Evolutionary conservation across 306 rosid species (phyloP).

Genomic region (Luffa aegyptiaca): DNA sequence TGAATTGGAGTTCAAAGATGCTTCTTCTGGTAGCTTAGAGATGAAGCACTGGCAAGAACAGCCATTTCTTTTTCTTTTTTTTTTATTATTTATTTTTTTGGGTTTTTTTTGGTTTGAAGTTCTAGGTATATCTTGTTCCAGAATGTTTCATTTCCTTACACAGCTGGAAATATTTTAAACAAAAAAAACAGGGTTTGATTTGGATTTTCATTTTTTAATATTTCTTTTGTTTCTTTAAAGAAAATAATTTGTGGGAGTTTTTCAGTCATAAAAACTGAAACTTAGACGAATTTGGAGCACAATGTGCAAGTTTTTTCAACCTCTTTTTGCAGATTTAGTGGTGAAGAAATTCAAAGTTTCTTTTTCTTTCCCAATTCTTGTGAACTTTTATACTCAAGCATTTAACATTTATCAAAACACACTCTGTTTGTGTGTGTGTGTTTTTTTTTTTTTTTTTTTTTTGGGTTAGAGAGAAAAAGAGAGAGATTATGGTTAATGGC

Average conservation of each 20-base stretch:
- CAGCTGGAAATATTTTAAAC: neutral
- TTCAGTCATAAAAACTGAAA: neutral
- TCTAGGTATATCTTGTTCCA: neutral
- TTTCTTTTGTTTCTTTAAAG: neutral
- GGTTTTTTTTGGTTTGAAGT: neutral
- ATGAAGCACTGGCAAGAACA: constrained; percentile 26
- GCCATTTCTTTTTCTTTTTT: neutral
- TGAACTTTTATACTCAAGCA: neutral
- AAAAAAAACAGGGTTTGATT: neutral
- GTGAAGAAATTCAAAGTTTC: neutral
- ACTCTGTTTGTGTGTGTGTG: too few species aligned
- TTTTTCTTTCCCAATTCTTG: neutral
- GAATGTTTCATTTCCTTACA: neutral
- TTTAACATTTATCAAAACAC: too few species aligned
- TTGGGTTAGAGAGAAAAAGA: neutral
- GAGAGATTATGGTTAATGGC: neutral
- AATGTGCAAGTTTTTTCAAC: neutral
- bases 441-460: neutral
- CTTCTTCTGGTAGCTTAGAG: constrained; percentile 32
- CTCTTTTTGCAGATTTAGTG: neutral
- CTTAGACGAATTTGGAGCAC: neutral
- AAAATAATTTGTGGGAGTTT: neutral
- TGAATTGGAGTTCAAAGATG: neutral
- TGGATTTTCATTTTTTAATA: neutral
- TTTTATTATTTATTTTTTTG: too few species aligned